Evolutionary conservation across 495 filamentous ascomycete genomes (phyloP).

Genomic region (Penicillium alfredii): DNA sequence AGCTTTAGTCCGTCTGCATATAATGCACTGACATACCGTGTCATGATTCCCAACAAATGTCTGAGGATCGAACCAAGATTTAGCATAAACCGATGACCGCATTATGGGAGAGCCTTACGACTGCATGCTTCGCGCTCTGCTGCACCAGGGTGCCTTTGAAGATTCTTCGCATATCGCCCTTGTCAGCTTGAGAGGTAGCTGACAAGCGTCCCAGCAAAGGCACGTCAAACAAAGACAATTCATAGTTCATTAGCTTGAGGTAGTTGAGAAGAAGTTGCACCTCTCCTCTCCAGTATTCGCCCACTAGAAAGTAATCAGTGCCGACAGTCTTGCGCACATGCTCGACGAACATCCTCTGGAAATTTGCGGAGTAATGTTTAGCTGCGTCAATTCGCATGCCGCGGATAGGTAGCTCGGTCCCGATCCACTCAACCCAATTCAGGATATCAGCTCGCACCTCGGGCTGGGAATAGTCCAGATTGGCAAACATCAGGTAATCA

Average conservation of each 20-base stretch:
- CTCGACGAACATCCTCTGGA: slow-evolving; percentile 54
- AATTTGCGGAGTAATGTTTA: slow-evolving; percentile 63
- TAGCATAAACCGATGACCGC: no score
- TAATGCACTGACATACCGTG: slow-evolving; percentile 26
- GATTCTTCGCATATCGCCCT: slow-evolving; percentile 54
- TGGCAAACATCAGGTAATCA: slow-evolving; percentile 64
- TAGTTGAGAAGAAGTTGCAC: slow-evolving; percentile 49
- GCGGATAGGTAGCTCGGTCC: slow-evolving; percentile 48
- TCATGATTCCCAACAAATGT: slow-evolving; percentile 43
- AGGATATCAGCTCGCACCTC: slow-evolving; percentile 60
- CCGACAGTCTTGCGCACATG: slow-evolving; percentile 45
- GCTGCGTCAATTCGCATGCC: slow-evolving; percentile 72
- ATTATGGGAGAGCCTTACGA: slow-evolving; percentile 44
- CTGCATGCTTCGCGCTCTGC: slow-evolving; percentile 53
- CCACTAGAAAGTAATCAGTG: slow-evolving; percentile 59
- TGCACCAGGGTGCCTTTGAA: slow-evolving; percentile 57
- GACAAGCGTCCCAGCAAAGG: slow-evolving; percentile 61
- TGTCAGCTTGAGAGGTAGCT: slow-evolving; percentile 41
- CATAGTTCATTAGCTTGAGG: slow-evolving; percentile 52
- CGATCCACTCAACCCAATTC: slow-evolving; percentile 64
- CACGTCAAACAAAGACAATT: slow-evolving; percentile 60
- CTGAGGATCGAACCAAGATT: slow-evolving; percentile 13
- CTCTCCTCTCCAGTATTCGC: slow-evolving; percentile 67
- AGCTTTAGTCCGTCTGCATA: slow-evolving; percentile 2
- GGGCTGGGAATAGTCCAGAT: slow-evolving; percentile 61